Evolutionary conservation across 1,284 basidiomycete species (phyloP).

Genomic region (Neotropicomus parvogracilis): DNA sequence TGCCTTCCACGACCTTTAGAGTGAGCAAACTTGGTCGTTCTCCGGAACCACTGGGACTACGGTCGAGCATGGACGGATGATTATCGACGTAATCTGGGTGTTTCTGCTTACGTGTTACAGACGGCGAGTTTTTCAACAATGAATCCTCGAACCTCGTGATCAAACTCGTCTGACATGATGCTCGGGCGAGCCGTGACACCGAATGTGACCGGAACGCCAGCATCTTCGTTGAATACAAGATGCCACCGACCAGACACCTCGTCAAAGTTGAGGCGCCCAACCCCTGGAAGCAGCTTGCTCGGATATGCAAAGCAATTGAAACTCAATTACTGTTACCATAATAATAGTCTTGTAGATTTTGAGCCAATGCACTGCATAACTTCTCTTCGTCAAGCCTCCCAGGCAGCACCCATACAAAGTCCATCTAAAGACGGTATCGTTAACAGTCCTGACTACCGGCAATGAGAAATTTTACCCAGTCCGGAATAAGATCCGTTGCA

Average conservation of each 20-base stretch:
- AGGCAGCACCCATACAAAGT: conserved; percentile 8
- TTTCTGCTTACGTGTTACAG: not conserved
- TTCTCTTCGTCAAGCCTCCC: conserved; percentile 1
- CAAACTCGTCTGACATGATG: conserved; percentile 2
- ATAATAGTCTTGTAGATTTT: not conserved
- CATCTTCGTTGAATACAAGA: conserved; percentile 1
- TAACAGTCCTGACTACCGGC: too few relatives aligned
- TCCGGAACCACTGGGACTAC: not conserved
- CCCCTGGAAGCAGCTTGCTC: not conserved
- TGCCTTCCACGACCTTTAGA: conserved; percentile 7
- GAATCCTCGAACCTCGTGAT: conserved; percentile 3
- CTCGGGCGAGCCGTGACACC: not conserved
- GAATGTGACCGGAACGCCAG: conserved; percentile 2
- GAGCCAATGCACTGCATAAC: conserved; percentile 1
- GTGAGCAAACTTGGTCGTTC: conserved; percentile 3
- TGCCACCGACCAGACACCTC: not conserved
- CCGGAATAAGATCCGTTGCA: conserved; percentile 2
- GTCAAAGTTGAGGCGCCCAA: not conserved
- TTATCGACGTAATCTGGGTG: conserved; percentile 5
- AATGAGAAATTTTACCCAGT: conserved; percentile 4
- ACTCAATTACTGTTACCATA: not conserved
- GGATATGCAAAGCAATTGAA: not conserved
- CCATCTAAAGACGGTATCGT: not conserved
- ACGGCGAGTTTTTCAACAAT: too few relatives aligned
- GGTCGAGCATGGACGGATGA: not conserved